phyloP scores from a whole-genome alignment of 1,284 basidiomycete genomes.

The Tranzscheliella williamsii region DNA sequence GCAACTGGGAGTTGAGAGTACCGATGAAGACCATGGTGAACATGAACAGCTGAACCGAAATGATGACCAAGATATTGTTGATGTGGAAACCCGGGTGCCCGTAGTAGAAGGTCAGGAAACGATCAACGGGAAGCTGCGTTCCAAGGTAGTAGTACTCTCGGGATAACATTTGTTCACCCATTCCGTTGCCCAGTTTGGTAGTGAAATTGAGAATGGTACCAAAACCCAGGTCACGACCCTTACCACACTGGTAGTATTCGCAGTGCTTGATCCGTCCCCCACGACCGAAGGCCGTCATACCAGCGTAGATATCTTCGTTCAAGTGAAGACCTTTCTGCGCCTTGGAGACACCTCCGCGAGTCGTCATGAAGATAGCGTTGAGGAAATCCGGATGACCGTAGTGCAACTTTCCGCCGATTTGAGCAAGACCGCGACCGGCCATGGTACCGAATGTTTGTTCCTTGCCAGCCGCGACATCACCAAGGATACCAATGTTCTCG shows the following conservation, averaged over 20 bases:
- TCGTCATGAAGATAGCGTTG: slow-evolving; percentile 96
- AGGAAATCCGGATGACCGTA: slow-evolving; percentile 99
- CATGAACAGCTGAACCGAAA: slow-evolving; percentile 61
- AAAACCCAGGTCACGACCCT: slow-evolving; percentile 97
- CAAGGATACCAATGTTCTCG: slow-evolving; percentile 98
- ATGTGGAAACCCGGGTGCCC: slow-evolving; percentile 99
- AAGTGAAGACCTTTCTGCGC: slow-evolving; percentile 97
- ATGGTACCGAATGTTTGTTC: slow-evolving; percentile 99
- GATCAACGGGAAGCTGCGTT: slow-evolving; percentile 96
- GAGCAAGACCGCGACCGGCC: slow-evolving; percentile 88
- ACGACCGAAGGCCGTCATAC: slow-evolving; percentile 96
- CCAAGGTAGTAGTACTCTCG: slow-evolving; percentile 99
- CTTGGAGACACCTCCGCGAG: slow-evolving; percentile 96
- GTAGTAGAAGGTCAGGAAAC: slow-evolving; percentile 99
- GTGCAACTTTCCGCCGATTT: slow-evolving; percentile 97
- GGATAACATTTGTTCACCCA: slow-evolving; percentile 99
- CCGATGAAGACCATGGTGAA: slow-evolving; percentile 60
- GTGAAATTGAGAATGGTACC: slow-evolving; percentile 99
- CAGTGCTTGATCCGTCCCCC: slow-evolving; percentile 98
- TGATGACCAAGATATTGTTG: slow-evolving; percentile 85
- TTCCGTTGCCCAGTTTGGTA: slow-evolving; percentile 99
- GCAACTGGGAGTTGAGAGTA: slow-evolving; percentile 57
- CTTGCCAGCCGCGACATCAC: slow-evolving; percentile 97
- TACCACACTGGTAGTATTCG: slow-evolving; percentile 96
- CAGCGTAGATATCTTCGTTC: slow-evolving; percentile 99